Evolutionary conservation across 1,139 yeast species (phyloP).

Genomic region (Candida glucosophila): DNA sequence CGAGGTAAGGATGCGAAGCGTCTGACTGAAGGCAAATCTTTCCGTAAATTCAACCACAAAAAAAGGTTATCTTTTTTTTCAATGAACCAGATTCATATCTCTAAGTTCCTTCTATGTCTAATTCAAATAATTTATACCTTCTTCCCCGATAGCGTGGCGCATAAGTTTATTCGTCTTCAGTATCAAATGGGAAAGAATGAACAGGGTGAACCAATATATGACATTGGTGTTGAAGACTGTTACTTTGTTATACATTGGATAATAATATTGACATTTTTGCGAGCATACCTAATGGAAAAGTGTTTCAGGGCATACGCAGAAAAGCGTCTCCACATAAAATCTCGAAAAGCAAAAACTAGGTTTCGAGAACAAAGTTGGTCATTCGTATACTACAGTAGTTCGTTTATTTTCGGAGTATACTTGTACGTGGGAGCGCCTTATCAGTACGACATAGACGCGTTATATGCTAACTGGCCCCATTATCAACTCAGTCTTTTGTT

Average conservation of each 20-base stretch:
- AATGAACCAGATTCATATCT: constrained; percentile 30
- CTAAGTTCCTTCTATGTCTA: constrained; percentile 19
- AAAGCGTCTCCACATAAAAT: constrained; percentile 33
- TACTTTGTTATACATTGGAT: constrained; percentile 52
- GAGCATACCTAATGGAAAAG: constrained; percentile 54
- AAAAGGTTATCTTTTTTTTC: constrained; percentile 23
- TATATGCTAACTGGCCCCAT: constrained; percentile 78
- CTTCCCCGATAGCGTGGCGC: constrained; percentile 18
- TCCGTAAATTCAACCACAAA: too few species aligned
- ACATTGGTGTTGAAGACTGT: constrained; percentile 48
- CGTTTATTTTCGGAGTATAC: constrained; percentile 51
- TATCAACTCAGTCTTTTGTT: constrained; percentile 37
- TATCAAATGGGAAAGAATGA: constrained; percentile 21
- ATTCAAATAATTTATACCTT: constrained; percentile 20
- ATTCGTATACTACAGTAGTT: constrained; percentile 47
- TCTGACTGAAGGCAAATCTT: too few species aligned
- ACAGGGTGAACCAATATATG: constrained; percentile 28
- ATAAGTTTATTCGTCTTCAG: constrained; percentile 43
- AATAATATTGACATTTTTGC: constrained; percentile 46
- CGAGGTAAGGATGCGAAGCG: background rate
- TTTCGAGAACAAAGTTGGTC: constrained; percentile 89
- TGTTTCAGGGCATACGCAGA: constrained; percentile 52
- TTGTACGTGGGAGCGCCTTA: constrained; percentile 54
- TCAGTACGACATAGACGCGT: constrained; percentile 46
- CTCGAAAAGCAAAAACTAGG: constrained; percentile 47